phyloP scores from a whole-genome alignment of 345 rosid species.

The Eutrema yunnanense region DNA sequence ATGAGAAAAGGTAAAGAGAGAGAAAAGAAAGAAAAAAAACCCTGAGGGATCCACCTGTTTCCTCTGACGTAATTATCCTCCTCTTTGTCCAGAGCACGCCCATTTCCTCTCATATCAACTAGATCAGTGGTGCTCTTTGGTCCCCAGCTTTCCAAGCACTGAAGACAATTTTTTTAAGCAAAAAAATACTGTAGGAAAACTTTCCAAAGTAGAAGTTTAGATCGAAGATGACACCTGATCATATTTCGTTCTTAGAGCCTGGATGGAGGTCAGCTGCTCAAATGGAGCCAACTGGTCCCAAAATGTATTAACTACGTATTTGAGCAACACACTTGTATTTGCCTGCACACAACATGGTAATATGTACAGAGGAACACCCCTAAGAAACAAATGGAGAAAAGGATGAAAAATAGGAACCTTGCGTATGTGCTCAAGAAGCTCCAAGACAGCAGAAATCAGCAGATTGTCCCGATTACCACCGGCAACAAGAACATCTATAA shows the following conservation, averaged over 20 bases:
- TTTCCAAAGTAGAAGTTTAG: not conserved
- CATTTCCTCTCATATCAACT: conserved; percentile 54
- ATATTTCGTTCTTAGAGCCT: conserved; percentile 53
- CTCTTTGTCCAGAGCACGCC: conserved; percentile 42
- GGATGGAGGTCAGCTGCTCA: conserved; percentile 52
- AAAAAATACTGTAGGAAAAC: not conserved
- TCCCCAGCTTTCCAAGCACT: conserved; percentile 57
- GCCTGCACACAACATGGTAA: conserved; percentile 41
- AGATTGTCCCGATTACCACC: conserved; percentile 71
- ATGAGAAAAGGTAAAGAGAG: not conserved
- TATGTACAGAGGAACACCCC: conserved; percentile 14
- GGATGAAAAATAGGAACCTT: conserved; percentile 45
- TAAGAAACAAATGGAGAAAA: conserved; percentile 9
- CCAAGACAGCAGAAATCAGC: conserved; percentile 68
- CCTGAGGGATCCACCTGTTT: not conserved
- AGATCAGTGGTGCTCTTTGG: conserved; percentile 35
- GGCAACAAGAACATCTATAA: conserved; percentile 64
- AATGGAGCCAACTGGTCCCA: conserved; percentile 71
- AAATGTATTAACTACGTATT: conserved; percentile 63
- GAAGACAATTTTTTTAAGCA: conserved; percentile 31
- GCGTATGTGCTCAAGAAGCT: conserved; percentile 73
- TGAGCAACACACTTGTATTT: conserved; percentile 50
- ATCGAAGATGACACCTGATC: conserved; percentile 53
- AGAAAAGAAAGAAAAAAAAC: not conserved
- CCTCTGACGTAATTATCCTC: not conserved